Conservation (phyloP, 305 asterid genomes). For the Rubia occidens region DNA sequence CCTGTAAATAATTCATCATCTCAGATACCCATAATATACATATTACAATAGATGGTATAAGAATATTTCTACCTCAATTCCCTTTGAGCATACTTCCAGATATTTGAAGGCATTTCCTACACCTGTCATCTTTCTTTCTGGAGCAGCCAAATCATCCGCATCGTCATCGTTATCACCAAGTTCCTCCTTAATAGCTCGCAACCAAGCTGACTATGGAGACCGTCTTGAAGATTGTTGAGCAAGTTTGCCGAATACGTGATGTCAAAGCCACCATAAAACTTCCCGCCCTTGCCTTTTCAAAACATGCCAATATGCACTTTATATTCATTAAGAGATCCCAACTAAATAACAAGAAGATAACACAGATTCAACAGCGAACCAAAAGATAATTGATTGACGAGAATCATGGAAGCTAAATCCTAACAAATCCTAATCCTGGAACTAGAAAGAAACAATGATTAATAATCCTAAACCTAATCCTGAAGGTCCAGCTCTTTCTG, state of each 20-base stretch:
- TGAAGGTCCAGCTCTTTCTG: neutral
- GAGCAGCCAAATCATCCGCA: conserved; percentile 90
- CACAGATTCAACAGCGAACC: too few relatives aligned
- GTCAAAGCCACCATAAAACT: too few relatives aligned
- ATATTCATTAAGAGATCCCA: too few relatives aligned
- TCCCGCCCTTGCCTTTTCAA: too few relatives aligned
- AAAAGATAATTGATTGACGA: too few relatives aligned
- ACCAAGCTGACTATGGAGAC: too few relatives aligned
- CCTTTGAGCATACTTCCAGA: conserved; percentile 95
- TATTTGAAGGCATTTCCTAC: conserved; percentile 86
- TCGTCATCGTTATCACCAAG: conserved; percentile 96
- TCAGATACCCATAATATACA: neutral
- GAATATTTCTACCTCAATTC: conserved; percentile 54
- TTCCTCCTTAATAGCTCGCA: conserved; percentile 97
- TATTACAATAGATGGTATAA: neutral
- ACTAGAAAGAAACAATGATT: neutral
- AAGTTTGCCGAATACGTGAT: too few relatives aligned
- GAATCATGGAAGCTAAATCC: too few relatives aligned
- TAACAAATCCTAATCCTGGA: neutral
- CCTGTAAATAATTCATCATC: neutral
- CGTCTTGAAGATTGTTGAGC: too few relatives aligned
- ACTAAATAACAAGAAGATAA: too few relatives aligned
- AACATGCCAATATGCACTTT: too few relatives aligned
- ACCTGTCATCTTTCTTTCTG: conserved; percentile 92
- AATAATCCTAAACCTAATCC: neutral